These are phyloP conservation scores for Williopsis jadinii DNA, from an alignment of 1,139 yeast genomes.

Conservation along the genomic window DNA sequence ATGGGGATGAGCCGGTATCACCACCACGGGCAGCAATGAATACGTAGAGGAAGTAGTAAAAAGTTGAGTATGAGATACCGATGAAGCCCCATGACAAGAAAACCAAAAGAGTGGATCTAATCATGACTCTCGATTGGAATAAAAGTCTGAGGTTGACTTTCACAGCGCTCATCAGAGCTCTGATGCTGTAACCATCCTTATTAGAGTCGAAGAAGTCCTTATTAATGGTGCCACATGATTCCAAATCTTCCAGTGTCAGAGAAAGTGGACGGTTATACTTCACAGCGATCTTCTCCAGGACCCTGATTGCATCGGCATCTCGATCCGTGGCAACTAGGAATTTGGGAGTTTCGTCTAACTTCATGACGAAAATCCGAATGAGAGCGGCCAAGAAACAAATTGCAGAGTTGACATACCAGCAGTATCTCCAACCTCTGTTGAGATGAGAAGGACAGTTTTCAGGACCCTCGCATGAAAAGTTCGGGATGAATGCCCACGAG, in stretches of 20 bases:
- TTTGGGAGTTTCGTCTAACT: conserved; percentile 44
- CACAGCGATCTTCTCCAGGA: conserved; percentile 32
- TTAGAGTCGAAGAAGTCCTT: conserved; percentile 11
- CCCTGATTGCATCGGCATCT: conserved; percentile 39
- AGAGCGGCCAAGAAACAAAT: conserved; percentile 38
- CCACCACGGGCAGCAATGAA: conserved; percentile 37
- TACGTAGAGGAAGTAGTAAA: conserved; percentile 35
- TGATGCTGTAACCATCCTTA: conserved; percentile 13
- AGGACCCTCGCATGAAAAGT: conserved; percentile 18
- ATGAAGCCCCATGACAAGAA: conserved; percentile 35
- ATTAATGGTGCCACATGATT: conserved; percentile 35
- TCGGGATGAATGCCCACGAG: conserved; percentile 37
- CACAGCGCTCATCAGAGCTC: conserved; percentile 15
- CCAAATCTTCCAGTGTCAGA: conserved; percentile 38
- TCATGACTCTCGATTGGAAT: conserved; percentile 28
- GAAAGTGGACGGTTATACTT: conserved; percentile 38
- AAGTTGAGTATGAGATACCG: conserved; percentile 38
- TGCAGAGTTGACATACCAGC: conserved; percentile 42
- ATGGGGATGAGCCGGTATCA: conserved; percentile 24
- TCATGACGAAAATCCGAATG: conserved; percentile 36
- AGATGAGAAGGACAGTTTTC: conserved; percentile 34
- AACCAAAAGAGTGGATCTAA: conserved; percentile 29
- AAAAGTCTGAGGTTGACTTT: conserved; percentile 25
- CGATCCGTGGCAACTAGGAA: conserved; percentile 37
- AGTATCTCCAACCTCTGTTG: conserved; percentile 47